Conservation (phyloP, 75 land plant genomes). For the Cryptomeria japonica region DNA sequence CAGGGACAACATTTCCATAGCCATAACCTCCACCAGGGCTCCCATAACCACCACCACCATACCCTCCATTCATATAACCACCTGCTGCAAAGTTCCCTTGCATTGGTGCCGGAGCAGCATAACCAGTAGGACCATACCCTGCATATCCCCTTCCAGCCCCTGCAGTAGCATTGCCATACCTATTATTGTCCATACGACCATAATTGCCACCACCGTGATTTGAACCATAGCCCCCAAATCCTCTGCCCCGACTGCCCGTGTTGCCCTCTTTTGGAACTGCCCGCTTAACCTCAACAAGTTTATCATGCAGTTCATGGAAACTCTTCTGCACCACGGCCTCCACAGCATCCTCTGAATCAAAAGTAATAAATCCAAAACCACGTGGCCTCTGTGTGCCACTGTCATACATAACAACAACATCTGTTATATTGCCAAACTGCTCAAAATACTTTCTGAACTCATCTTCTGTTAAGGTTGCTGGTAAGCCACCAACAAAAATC, state of each 20-base stretch:
- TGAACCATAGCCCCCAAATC: conserved; percentile 22
- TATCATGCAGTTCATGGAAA: conserved; percentile 84
- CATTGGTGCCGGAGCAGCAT: conserved; percentile 1
- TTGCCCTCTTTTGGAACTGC: conserved; percentile 77
- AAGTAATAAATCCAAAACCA: conserved; percentile 91
- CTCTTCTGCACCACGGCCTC: conserved; percentile 74
- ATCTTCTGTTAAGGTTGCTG: conserved; percentile 67
- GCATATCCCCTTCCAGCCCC: conserved; percentile 10
- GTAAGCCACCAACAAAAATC: conserved; percentile 88
- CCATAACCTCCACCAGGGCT: conserved; percentile 23
- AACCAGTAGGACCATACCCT: not conserved
- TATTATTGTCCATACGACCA: conserved; percentile 14
- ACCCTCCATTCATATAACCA: conserved; percentile 4
- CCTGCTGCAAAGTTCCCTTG: not conserved
- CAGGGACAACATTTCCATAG: conserved; percentile 30
- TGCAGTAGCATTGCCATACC: not conserved
- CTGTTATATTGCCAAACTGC: conserved; percentile 76
- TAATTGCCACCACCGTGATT: conserved; percentile 24
- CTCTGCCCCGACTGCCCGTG: conserved; percentile 14
- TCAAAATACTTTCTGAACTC: conserved; percentile 83
- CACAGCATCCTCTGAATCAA: conserved; percentile 87
- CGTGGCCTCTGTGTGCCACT: conserved; percentile 79
- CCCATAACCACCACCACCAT: conserved; percentile 25
- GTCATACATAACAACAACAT: conserved; percentile 92
- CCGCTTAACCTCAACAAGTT: conserved; percentile 80